Evolutionary conservation across 1,284 basidiomycete species (phyloP), one percentile per base, ranked within the genome.

Genomic region (Sphaerobolus stellatus): DNA sequence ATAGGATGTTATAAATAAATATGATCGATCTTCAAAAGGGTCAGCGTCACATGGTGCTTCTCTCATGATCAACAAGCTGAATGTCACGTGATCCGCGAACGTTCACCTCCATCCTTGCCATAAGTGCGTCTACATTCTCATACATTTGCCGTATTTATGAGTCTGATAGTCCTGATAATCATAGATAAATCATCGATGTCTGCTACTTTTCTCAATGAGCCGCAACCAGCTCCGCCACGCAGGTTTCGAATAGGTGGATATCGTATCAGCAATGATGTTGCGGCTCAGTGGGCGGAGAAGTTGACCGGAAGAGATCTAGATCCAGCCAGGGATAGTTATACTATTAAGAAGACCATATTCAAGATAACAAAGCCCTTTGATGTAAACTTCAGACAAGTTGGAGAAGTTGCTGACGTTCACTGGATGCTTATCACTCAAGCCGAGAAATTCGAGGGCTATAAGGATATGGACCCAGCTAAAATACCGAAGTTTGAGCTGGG

Each of bases 381-480:
- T 43, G 25, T 43, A 43, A 43, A 43, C 40, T 43, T 43, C n/a
- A 43, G 40, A 43, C 7, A 6, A 43, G 40, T 43, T 18, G 40
- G 40, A 43, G 40, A 43, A 24, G n/a, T 43, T 43, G 8, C n/a
- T 8, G 8, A 43, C n/a, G n/a, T 43, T 43, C 8, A 43, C 7
- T 43, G 40, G 40, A 43, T 43, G 40, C 40, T 43, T 43, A 43
- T 43, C 40, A 43, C 40, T 43, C 40, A 43, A 18, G 7, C 8
- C n/a, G 40, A 7, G 40, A 18, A 18, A 43, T 43, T 43, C 40
- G n/a, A 18, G 18, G 40, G 40, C 8, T 43, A 43, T 18, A 43
- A 7, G 40, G 40, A 43, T 43, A 43, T 43, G 40, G 40, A 43
- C 40, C 40, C 40, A 24, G 40, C 40, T 20, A 18, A 43, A 43